phyloP scores from a whole-genome alignment of 371 early-diverging fungal species.

The Entomophthora muscae region DNA sequence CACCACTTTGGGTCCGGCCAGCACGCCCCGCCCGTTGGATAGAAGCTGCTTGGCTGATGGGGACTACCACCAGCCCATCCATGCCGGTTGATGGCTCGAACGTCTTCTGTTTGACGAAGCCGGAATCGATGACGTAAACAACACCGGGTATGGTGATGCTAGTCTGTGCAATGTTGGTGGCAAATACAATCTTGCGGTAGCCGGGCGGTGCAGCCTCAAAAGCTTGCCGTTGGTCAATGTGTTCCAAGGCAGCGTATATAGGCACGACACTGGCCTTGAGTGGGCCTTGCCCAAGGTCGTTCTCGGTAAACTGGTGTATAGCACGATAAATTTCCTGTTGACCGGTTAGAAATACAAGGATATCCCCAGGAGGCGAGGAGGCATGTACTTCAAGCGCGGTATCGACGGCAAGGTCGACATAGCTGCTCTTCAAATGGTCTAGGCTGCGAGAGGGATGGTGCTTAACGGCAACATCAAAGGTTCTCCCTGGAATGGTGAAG shows the following conservation, averaged over 20 bases:
- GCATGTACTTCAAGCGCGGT: constrained; percentile 59
- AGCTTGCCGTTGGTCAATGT: constrained; percentile 74
- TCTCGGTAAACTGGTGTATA: constrained; percentile 26
- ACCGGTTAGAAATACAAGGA: constrained; percentile 84
- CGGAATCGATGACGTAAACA: constrained; percentile 82
- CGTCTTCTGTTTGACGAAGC: constrained; percentile 79
- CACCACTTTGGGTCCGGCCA: constrained; percentile 80
- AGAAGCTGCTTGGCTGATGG: constrained; percentile 79
- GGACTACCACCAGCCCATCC: constrained; percentile 68
- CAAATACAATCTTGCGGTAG: constrained; percentile 86
- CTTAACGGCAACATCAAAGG: constrained; percentile 53
- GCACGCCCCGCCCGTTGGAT: constrained; percentile 96
- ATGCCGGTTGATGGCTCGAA: constrained; percentile 60
- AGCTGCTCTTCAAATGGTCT: constrained; percentile 37
- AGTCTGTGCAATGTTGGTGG: constrained; percentile 98
- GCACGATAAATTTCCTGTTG: constrained; percentile 75
- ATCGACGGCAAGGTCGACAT: constrained; percentile 49
- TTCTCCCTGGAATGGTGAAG: constrained; percentile 66
- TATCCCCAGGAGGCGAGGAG: constrained; percentile 48
- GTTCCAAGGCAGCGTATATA: constrained; percentile 80
- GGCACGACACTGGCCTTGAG: constrained; percentile 31
- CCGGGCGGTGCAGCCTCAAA: constrained; percentile 72
- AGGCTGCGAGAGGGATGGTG: constrained; percentile 24
- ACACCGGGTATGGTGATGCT: constrained; percentile 84
- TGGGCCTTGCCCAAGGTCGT: constrained; percentile 25